Percentiles rank a stretch among this genome's conserved stretches.
phyloP scores from a whole-genome alignment of 2,329 filamentous ascomycete genomes.

The Botrytis byssoidea region DNA sequence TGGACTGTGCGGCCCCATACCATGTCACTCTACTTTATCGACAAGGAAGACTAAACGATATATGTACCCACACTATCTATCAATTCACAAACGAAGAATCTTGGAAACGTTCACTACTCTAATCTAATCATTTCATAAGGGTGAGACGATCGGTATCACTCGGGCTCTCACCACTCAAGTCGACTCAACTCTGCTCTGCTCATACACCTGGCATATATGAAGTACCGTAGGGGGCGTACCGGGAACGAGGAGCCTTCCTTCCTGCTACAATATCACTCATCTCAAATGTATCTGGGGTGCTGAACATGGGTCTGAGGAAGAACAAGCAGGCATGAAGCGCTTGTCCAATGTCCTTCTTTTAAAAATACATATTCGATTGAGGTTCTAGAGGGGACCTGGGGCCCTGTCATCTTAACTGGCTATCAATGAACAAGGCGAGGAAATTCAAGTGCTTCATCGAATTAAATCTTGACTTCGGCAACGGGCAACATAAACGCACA shows the following conservation, averaged over 20 bases:
- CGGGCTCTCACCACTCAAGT: not conserved
- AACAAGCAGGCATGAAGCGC: slow-evolving; percentile 11
- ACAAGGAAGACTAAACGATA: slow-evolving; percentile 17
- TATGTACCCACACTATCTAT: slow-evolving; percentile 19
- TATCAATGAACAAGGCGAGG: slow-evolving; percentile 18
- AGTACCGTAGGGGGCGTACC: not conserved
- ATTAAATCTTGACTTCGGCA: slow-evolving; percentile 22
- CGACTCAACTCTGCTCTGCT: not conserved
- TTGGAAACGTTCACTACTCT: slow-evolving; percentile 11
- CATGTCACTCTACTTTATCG: not conserved
- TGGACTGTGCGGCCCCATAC: slow-evolving; percentile 14
- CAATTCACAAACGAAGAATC: slow-evolving; percentile 21
- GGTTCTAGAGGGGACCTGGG: slow-evolving; percentile 17
- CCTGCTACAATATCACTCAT: slow-evolving; percentile 12
- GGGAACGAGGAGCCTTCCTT: not conserved
- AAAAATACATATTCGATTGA: slow-evolving; percentile 7
- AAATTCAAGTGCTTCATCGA: slow-evolving; percentile 21
- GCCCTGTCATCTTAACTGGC: slow-evolving; percentile 17
- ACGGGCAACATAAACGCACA: slow-evolving; percentile 20
- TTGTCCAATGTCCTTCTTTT: slow-evolving; percentile 12
- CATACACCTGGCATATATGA: not conserved
- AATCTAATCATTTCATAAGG: slow-evolving; percentile 1
- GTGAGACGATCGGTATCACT: slow-evolving; percentile 18
- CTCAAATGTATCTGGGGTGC: slow-evolving; percentile 12
- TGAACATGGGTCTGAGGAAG: slow-evolving; percentile 14